A percentile compares a stretch with the other conserved stretches of the same genome.
Evolutionary conservation across 2,329 filamentous ascomycete genomes (phyloP).

Genomic region (Chaetomium globosum): DNA sequence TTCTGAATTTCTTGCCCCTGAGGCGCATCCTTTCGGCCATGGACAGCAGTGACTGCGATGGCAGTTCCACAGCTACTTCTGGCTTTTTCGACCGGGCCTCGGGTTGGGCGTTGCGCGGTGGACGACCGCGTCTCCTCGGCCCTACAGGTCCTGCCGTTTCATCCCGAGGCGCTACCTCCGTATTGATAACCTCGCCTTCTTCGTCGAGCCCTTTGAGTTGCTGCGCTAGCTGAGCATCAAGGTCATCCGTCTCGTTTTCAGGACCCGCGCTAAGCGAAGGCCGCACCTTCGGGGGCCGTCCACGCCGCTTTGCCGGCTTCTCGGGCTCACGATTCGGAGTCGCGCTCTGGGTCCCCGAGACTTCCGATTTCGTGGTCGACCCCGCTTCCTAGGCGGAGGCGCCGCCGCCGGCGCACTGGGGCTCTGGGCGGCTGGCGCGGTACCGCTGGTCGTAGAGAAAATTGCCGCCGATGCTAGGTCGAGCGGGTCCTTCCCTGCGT

Average conservation of each 20-base stretch:
- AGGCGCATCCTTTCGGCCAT: slow-evolving; percentile 61
- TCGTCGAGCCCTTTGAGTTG: slow-evolving; percentile 39
- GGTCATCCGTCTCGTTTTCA: slow-evolving; percentile 31
- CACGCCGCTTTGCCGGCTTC: slow-evolving; percentile 20
- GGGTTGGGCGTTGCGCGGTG: slow-evolving; percentile 36
- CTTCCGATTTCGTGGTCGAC: slow-evolving; percentile 33
- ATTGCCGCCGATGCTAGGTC: slow-evolving; percentile 48
- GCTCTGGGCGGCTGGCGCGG: slow-evolving; percentile 24
- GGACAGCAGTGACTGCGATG: slow-evolving; percentile 50
- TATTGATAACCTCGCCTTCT: slow-evolving; percentile 34
- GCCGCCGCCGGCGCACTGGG: slow-evolving; percentile 6
- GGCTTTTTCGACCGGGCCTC: not conserved
- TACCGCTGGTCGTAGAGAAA: slow-evolving; percentile 37
- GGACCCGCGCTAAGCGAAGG: not conserved
- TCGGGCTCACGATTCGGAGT: slow-evolving; percentile 1
- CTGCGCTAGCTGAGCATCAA: slow-evolving; percentile 44
- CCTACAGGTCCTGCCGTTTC: slow-evolving; percentile 1
- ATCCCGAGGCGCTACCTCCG: not conserved
- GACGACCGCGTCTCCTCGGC: slow-evolving; percentile 43
- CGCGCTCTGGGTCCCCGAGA: not conserved
- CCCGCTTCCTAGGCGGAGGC: slow-evolving; percentile 36
- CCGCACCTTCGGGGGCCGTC: slow-evolving; percentile 29
- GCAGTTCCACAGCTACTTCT: slow-evolving; percentile 24
- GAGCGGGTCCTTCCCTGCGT: slow-evolving; percentile 41
- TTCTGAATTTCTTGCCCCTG: slow-evolving; percentile 57